A percentile compares a stretch with the other conserved stretches of the same genome.
Evolutionary conservation across 352 stramenopile genomes (phyloP).

Genomic region (Phytopythium sindhum): DNA sequence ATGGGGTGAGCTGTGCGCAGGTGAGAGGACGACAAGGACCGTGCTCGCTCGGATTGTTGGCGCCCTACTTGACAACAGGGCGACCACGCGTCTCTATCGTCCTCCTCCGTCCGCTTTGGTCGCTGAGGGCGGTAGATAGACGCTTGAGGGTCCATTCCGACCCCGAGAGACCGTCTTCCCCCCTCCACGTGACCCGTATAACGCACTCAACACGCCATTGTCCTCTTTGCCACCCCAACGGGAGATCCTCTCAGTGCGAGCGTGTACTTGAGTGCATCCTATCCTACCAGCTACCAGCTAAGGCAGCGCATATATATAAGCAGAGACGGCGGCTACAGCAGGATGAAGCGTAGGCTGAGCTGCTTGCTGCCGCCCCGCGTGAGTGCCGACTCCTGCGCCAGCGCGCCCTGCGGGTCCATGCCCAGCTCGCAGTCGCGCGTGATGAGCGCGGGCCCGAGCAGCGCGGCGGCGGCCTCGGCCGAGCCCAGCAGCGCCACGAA

Average conservation of each 20-base stretch:
- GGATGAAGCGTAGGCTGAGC: slow-evolving; percentile 69
- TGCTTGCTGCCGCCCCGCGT: slow-evolving; percentile 46
- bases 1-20: slow-evolving; percentile 36
- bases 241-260: neutral
- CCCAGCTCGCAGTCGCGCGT: slow-evolving; percentile 54
- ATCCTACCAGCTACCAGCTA: neutral
- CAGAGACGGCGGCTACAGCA: slow-evolving; percentile 28
- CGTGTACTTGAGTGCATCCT: neutral
- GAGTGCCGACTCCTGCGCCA: slow-evolving; percentile 24
- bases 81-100: too few relatives aligned
- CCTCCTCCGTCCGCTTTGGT: too few relatives aligned
- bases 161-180: too few relatives aligned
- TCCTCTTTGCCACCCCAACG: neutral
- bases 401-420: slow-evolving; percentile 43
- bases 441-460: slow-evolving; percentile 50
- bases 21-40: neutral
- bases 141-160: too few relatives aligned
- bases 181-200: too few relatives aligned
- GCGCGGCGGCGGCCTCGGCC: slow-evolving; percentile 22
- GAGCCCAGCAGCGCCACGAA: slow-evolving; percentile 45
- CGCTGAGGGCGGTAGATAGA: too few relatives aligned
- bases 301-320: neutral
- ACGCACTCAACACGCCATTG: neutral
- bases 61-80: too few relatives aligned
- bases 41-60: too few relatives aligned